A percentile compares a stretch with the other conserved stretches of the same genome.
Conservation (phyloP, 2,329 filamentous ascomycete genomes). For the Thelonectria discophora region DNA sequence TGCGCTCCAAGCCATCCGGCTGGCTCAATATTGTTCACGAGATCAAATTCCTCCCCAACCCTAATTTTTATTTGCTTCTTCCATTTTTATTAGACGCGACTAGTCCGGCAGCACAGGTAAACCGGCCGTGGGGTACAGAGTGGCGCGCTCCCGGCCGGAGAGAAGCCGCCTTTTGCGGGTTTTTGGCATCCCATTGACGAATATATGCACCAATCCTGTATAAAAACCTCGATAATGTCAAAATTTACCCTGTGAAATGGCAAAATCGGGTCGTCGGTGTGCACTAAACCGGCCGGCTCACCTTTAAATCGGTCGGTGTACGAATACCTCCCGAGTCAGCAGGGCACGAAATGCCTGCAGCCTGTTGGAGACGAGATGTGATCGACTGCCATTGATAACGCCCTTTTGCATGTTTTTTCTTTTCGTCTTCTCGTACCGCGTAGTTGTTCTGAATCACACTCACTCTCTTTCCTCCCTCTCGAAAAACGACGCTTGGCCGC, state of each 20-base stretch:
- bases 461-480: neutral
- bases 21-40: slow-evolving; percentile 27
- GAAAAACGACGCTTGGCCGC: neutral
- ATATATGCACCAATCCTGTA: slow-evolving; percentile 23
- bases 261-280: slow-evolving; percentile 37
- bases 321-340: slow-evolving; percentile 28
- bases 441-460: slow-evolving; percentile 22
- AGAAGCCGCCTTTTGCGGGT: neutral
- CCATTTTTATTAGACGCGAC: slow-evolving; percentile 14
- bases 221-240: slow-evolving; percentile 16
- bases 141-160: slow-evolving; percentile 1
- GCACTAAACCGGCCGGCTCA: slow-evolving; percentile 31
- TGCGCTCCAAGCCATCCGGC: slow-evolving; percentile 5
- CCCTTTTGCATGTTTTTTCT: slow-evolving; percentile 27
- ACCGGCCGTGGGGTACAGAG: slow-evolving; percentile 12
- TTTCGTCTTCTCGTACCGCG: slow-evolving; percentile 25
- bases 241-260: slow-evolving; percentile 12
- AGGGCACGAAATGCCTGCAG: slow-evolving; percentile 35
- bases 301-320: slow-evolving; percentile 23
- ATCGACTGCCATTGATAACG: slow-evolving; percentile 29
- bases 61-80: slow-evolving; percentile 22
- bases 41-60: slow-evolving; percentile 8
- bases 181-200: slow-evolving; percentile 24
- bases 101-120: slow-evolving; percentile 14
- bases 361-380: slow-evolving; percentile 24